A percentile compares a stretch with the other conserved stretches of the same genome.
Evolutionary conservation across 176 grass and related monocot species (phyloP).

Genomic region (Melocanna baccifera): DNA sequence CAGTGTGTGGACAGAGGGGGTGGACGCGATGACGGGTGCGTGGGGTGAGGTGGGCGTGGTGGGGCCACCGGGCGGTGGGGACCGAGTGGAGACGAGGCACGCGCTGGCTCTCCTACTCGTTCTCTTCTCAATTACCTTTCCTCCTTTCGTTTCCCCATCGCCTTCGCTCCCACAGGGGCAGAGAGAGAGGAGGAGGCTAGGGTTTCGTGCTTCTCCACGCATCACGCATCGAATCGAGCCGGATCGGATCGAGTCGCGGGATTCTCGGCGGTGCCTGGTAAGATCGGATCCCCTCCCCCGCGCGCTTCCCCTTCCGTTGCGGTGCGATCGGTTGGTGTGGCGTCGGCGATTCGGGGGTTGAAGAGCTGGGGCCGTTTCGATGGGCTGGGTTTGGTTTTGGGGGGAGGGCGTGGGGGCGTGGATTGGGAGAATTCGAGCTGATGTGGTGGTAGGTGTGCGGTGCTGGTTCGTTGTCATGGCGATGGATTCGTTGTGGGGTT

Average conservation of each 20-base stretch:
- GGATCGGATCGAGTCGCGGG: neutral
- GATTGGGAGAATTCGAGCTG: neutral
- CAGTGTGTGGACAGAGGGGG: fast-evolving
- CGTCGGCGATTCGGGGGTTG: neutral
- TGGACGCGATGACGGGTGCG: neutral
- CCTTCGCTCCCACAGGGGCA: neutral
- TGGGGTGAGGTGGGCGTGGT: neutral
- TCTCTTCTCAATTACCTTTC: slow-evolving; percentile 16
- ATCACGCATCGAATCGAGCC: slow-evolving; percentile 30
- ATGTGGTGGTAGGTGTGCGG: neutral
- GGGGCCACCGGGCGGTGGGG: slow-evolving; percentile 27
- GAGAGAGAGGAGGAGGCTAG: neutral
- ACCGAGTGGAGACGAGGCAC: slow-evolving; percentile 34
- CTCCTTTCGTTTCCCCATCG: neutral
- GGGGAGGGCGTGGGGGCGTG: neutral
- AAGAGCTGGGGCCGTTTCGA: neutral
- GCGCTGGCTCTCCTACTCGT: neutral
- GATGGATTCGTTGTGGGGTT: neutral
- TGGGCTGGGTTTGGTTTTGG: neutral
- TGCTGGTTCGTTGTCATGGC: neutral
- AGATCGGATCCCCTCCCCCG: neutral
- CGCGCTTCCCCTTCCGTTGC: neutral
- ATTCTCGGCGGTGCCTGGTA: slow-evolving; percentile 20
- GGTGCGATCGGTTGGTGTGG: neutral
- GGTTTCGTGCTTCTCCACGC: slow-evolving; percentile 37